Evolutionary conservation across 768 basidiomycete genomes (phyloP).

Genomic region (Leccinellum albellum): DNA sequence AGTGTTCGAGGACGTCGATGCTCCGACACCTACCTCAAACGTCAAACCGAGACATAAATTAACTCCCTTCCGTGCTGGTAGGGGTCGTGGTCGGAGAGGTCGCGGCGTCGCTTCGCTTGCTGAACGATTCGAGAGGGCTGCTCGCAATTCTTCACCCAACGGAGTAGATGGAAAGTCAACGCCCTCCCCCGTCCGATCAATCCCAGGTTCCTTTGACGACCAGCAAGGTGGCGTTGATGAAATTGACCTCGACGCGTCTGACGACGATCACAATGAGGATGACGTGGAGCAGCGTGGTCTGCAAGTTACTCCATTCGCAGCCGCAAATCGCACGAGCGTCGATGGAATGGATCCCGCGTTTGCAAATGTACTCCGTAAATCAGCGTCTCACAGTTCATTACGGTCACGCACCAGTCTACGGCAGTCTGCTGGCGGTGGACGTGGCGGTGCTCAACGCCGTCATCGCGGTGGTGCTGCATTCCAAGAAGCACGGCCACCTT

Average conservation of each 20-base stretch:
- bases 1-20: slow-evolving; percentile 46
- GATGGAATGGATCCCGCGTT: slow-evolving; percentile 88
- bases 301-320: slow-evolving; percentile 35
- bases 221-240: slow-evolving; percentile 15
- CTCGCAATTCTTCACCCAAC: slow-evolving; percentile 48
- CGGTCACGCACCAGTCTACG: slow-evolving; percentile 53
- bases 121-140: slow-evolving; percentile 58
- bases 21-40: slow-evolving; percentile 28
- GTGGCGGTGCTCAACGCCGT: slow-evolving; percentile 51
- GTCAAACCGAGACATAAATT: slow-evolving; percentile 38
- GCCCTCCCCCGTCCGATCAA: slow-evolving; percentile 31
- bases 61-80: slow-evolving; percentile 53
- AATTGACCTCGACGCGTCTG: slow-evolving; percentile 22
- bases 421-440: slow-evolving; percentile 47
- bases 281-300: slow-evolving; percentile 26
- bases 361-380: slow-evolving; percentile 70
- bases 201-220: slow-evolving; percentile 32
- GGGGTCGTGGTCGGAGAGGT: slow-evolving; percentile 46
- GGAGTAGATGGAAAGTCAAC: slow-evolving; percentile 24
- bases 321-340: slow-evolving; percentile 65
- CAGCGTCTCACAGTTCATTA: slow-evolving; percentile 40
- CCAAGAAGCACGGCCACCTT: slow-evolving; percentile 66
- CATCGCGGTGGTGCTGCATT: slow-evolving; percentile 64
- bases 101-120: slow-evolving; percentile 51
- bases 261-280: slow-evolving; percentile 22